phyloP scores from a whole-genome alignment of 2,329 filamentous ascomycete species.

The Aspergillus ochraceus region DNA sequence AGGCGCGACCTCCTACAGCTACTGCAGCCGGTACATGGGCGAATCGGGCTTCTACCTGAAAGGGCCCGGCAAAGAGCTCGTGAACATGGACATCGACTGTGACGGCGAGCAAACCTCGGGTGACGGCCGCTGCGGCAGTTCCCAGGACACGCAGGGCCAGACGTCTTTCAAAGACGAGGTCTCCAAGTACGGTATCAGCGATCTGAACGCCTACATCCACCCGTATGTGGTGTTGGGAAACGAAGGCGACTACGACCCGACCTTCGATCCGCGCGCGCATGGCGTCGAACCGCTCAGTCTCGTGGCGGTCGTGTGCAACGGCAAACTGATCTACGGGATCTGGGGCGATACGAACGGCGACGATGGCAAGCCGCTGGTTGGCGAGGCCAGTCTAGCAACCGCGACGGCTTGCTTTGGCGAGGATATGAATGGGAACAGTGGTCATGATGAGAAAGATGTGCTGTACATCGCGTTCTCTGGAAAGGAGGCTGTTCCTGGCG shows the following conservation, averaged over 20 bases:
- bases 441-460: slow-evolving; percentile 59
- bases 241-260: slow-evolving; percentile 23
- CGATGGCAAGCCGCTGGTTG: slow-evolving; percentile 49
- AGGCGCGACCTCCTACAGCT: slow-evolving; percentile 6
- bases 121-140: slow-evolving; percentile 48
- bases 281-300: slow-evolving; percentile 55
- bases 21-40: slow-evolving; percentile 13
- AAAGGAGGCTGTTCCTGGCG: slow-evolving; percentile 56
- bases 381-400: slow-evolving; percentile 59
- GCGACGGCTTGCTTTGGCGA: slow-evolving; percentile 60
- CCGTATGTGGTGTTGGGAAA: slow-evolving; percentile 58
- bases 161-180: slow-evolving; percentile 51
- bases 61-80: slow-evolving; percentile 37
- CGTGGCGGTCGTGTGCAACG: slow-evolving; percentile 56
- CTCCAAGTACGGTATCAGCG: slow-evolving; percentile 40
- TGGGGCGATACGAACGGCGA: slow-evolving; percentile 63
- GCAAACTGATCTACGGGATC: slow-evolving; percentile 57
- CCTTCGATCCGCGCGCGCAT: slow-evolving; percentile 44
- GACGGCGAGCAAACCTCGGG: slow-evolving; percentile 52
- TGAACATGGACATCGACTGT: slow-evolving; percentile 62
- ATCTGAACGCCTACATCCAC: slow-evolving; percentile 54
- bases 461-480: slow-evolving; percentile 64
- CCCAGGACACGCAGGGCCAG: slow-evolving; percentile 37
- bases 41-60: slow-evolving; percentile 13
- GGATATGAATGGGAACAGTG: slow-evolving; percentile 55